Base-by-base conservation (phyloP, 2,329 filamentous ascomycete species). In the Hirsutella thompsonii region DNA sequence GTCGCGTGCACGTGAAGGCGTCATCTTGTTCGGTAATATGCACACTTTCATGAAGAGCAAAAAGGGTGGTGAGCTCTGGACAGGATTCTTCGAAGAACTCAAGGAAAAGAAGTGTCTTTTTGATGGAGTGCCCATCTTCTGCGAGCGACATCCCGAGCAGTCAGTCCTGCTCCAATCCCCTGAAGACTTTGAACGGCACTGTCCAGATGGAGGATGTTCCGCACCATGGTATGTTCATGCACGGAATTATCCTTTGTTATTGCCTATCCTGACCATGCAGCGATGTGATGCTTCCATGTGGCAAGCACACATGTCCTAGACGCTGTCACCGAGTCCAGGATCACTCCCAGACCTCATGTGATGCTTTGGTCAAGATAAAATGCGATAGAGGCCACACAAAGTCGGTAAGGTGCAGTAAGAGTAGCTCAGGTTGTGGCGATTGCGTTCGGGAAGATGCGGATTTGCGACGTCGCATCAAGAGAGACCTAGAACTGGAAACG, bases 1-100 rank as follows among this genome's bases (percentile, higher is more conserved):
- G 1, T 82, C 81, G 0, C 64, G 83, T 43, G 81, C 83, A 0
- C 67, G 80, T 1, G 62, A 82, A 41, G 72, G 65, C 0, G 54
- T 88, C 13, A 71, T 86, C n/a, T 64, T 89, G 47, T 72, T 87
- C 35, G 81, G 83, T 0, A 85, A 85, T 50, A 68, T 76, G 41
- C 59, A 72, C 0, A 88, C 83, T 0, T 87, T 86, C 47, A 67
- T 74, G 50, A 60, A 63, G 2, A 74, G 78, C 1, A 66, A 63
- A 32, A 55, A 52, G 14, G 55, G 54, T 1, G 43, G 48, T 0
- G 41, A 49, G 0, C 57, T 71, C 0, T 87, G 81, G 81, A 47
- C 47, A 0, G 64, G 64, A 0, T 70, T 83, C 19, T 72, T 86
- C 32, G 57, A 73, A 0, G 52, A 67, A 0, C 49, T 88, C 18